Evolutionary conservation across 192 early-diverging fungal species (phyloP).

Genomic region (Backusella liffmaniae): DNA sequence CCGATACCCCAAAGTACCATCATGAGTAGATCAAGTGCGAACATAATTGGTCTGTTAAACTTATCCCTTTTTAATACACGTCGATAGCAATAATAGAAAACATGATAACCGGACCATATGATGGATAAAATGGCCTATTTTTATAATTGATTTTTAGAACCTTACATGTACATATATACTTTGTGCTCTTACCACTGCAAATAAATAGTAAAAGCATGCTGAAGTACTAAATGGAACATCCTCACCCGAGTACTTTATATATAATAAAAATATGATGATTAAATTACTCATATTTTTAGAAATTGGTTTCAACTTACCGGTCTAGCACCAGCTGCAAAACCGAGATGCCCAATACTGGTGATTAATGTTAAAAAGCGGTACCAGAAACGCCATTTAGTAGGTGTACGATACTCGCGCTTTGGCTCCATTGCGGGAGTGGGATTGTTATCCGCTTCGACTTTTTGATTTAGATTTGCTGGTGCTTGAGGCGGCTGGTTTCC

Average conservation of each 20-base stretch:
- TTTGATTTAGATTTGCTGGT: neutral
- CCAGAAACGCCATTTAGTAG: constrained; percentile 16
- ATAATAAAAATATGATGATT: neutral
- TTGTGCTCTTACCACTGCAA: constrained; percentile 22
- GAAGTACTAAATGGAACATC: constrained; percentile 20
- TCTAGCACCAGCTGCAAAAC: constrained; percentile 38
- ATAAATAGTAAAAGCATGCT: constrained; percentile 34
- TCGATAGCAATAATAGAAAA: constrained; percentile 18
- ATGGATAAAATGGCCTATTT: constrained; percentile 25
- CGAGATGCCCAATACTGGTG: constrained; percentile 28
- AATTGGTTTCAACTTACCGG: constrained; percentile 22
- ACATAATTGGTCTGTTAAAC: constrained; percentile 23
- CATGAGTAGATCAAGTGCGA: constrained; percentile 30
- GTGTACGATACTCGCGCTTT: neutral
- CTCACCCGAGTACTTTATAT: constrained; percentile 19
- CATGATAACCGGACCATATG: constrained; percentile 19
- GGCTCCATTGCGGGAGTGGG: neutral
- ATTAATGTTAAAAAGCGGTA: constrained; percentile 32
- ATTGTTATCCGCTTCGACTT: neutral
- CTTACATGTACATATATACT: neutral
- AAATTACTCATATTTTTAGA: neutral
- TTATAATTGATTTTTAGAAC: neutral
- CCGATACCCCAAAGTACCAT: constrained; percentile 37
- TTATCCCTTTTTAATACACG: constrained; percentile 13
- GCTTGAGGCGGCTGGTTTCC: constrained; percentile 12